phyloP scores from a whole-genome alignment of 2,329 filamentous ascomycete species.

The Cladosporium sphaerospermum region DNA sequence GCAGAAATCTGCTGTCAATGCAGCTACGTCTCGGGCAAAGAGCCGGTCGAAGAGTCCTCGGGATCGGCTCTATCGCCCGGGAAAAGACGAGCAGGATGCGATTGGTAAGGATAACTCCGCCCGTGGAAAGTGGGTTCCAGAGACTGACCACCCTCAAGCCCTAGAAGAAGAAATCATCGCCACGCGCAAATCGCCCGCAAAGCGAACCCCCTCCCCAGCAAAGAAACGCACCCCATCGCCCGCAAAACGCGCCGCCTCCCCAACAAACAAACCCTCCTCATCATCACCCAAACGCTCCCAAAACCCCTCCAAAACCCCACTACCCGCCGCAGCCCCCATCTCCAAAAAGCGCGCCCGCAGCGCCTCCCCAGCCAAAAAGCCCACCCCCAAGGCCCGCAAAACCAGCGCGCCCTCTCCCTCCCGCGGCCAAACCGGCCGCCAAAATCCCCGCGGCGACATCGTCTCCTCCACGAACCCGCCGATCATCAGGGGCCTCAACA shows the following conservation, averaged over 20 bases:
- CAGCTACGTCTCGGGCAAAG: neutral
- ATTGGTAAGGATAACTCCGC: neutral
- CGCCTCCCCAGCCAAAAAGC: neutral
- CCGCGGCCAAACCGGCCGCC: neutral
- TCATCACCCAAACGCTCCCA: neutral
- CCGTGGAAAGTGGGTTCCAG: no score
- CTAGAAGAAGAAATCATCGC: neutral
- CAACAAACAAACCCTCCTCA: neutral
- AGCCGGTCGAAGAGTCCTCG: neutral
- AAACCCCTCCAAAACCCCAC: neutral
- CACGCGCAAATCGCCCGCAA: neutral
- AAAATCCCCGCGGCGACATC: constrained; percentile 2
- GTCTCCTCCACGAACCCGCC: constrained; percentile 17
- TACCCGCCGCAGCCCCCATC: neutral
- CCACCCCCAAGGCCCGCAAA: neutral
- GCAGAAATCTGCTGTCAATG: neutral
- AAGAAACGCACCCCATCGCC: neutral
- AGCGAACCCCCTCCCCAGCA: neutral
- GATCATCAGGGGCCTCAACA: constrained; percentile 7
- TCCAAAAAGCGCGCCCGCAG: neutral
- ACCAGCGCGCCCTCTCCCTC: neutral
- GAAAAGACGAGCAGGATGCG: neutral
- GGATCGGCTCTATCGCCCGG: neutral
- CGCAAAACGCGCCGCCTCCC: neutral
- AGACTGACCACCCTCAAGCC: no score